Evolutionary conservation across 495 filamentous ascomycete species (phyloP).

Genomic region (Hyaloscypha variabilis): DNA sequence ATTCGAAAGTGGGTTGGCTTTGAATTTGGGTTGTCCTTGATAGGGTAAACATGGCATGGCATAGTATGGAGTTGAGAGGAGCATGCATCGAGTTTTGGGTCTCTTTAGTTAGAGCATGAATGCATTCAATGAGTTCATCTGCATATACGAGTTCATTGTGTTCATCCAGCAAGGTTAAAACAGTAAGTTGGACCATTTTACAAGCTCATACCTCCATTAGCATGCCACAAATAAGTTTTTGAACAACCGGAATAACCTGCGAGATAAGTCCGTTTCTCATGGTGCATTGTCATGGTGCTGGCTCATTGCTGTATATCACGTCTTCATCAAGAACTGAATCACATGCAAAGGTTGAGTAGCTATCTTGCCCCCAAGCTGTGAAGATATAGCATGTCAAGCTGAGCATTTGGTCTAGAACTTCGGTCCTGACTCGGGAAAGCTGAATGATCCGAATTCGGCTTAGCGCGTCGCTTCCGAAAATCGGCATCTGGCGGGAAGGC

Average conservation of each 20-base stretch:
- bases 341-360: too few species aligned
- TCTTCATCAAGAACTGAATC: too few species aligned
- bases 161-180: background rate
- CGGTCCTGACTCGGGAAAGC: too few species aligned
- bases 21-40: slow-evolving; percentile 14
- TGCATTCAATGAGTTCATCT: background rate
- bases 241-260: too few species aligned
- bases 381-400: too few species aligned
- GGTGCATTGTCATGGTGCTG: too few species aligned
- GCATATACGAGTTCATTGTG: too few species aligned
- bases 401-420: too few species aligned
- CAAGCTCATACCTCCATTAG: background rate
- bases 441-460: background rate
- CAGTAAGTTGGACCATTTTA: background rate
- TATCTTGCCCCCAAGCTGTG: too few species aligned
- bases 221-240: too few species aligned
- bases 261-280: too few species aligned
- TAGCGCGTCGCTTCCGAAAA: background rate
- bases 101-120: background rate
- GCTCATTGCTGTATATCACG: too few species aligned
- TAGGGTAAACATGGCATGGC: slow-evolving; percentile 13
- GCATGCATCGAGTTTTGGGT: background rate
- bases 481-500: background rate
- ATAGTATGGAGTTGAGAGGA: slow-evolving; percentile 8
- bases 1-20: background rate